Evolutionary conservation across 2,329 filamentous ascomycete species (phyloP).

Genomic region (Colletotrichum eleusines): DNA sequence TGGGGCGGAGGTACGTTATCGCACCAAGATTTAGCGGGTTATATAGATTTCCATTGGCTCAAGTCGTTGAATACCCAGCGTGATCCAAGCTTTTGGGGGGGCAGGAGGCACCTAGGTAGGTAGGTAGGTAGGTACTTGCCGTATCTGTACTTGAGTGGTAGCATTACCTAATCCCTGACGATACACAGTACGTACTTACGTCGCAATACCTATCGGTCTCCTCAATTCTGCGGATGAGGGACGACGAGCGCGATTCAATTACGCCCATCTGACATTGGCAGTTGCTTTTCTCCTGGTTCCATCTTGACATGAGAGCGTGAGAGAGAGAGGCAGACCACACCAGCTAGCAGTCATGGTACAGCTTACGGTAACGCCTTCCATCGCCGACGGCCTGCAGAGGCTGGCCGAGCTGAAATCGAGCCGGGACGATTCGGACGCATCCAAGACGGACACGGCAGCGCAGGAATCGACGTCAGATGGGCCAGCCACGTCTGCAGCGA

Average conservation of each 20-base stretch:
- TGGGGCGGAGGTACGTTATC: not conserved
- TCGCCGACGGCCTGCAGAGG: constrained; percentile 70
- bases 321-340: constrained; percentile 13
- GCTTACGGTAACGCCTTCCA: constrained; percentile 79
- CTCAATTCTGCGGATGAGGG: too few relatives aligned
- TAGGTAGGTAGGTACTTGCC: too few relatives aligned
- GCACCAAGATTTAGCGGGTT: constrained; percentile 4
- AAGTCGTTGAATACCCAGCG: not conserved
- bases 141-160: too few relatives aligned
- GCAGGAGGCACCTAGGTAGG: not conserved
- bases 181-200: too few relatives aligned
- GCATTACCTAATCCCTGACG: too few relatives aligned
- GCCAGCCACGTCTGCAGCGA: not conserved
- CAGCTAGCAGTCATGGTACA: constrained; percentile 75
- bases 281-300: not conserved
- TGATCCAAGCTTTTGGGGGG: not conserved
- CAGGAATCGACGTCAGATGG: not conserved
- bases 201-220: too few relatives aligned
- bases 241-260: too few relatives aligned
- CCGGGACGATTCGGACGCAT: constrained; percentile 30
- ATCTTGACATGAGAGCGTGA: not conserved
- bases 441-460: not conserved
- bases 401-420: constrained; percentile 45
- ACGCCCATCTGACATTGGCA: not conserved
- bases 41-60: constrained; percentile 9